A percentile compares a stretch with the other conserved stretches of the same genome.
Conservation (phyloP, 129 eudicot species). For the Flaveria sonorensis region DNA sequence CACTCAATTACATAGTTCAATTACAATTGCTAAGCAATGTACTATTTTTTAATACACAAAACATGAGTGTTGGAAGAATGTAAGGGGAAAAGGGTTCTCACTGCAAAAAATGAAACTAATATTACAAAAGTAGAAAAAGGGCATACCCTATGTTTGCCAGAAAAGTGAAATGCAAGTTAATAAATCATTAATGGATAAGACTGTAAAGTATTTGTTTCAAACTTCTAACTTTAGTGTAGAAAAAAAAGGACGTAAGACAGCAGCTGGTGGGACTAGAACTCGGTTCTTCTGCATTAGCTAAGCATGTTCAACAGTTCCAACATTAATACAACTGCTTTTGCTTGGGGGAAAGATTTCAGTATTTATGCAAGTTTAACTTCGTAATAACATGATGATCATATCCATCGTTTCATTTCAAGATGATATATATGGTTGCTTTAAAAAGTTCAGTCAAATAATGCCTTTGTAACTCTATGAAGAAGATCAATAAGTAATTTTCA, state of each 20-base stretch:
- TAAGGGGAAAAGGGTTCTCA: not conserved
- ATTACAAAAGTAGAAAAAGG: not conserved
- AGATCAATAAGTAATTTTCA: not conserved
- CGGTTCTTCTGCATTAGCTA: not conserved
- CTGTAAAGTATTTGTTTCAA: not conserved
- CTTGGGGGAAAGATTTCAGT: not conserved
- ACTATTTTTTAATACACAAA: not conserved
- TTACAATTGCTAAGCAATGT: not conserved
- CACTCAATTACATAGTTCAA: not conserved
- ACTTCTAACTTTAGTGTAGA: not conserved
- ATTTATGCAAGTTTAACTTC: not conserved
- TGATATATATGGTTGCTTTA: not conserved
- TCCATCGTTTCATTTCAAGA: not conserved
- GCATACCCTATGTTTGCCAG: too few species aligned
- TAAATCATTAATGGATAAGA: not conserved
- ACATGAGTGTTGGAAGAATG: not conserved
- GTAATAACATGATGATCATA: not conserved
- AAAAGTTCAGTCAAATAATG: not conserved
- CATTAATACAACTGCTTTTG: not conserved
- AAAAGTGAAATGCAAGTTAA: not conserved
- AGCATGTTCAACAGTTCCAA: not conserved
- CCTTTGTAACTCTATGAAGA: not conserved
- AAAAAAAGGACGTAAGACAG: not conserved
- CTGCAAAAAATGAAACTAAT: not conserved
- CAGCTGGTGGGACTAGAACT: slow-evolving; percentile 7